Evolutionary conservation across 495 filamentous ascomycete genomes (phyloP).

Genomic region (Glonium stellatum): DNA sequence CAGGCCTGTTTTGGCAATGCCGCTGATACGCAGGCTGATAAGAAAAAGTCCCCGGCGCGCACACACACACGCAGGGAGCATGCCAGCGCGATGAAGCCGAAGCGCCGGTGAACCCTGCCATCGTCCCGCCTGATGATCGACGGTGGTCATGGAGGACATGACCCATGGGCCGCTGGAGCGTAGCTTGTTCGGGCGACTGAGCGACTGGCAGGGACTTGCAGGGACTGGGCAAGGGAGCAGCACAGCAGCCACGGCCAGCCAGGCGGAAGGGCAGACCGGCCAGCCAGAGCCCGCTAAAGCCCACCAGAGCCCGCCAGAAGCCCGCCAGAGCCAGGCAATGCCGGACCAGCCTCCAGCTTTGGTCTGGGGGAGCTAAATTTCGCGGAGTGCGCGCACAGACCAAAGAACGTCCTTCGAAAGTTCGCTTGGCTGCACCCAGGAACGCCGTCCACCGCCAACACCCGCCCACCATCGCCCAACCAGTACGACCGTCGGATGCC

Average conservation of each 20-base stretch:
- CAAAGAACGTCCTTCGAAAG: not conserved
- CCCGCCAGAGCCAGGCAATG: not conserved
- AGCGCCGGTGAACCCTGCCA: slow-evolving; percentile 20
- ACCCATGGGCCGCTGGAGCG: not conserved
- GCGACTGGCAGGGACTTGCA: too few relatives aligned
- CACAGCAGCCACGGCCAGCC: too few relatives aligned
- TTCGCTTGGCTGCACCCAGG: slow-evolving; percentile 19
- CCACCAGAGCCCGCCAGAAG: too few relatives aligned
- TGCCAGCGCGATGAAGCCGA: slow-evolving; percentile 24
- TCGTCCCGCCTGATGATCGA: slow-evolving; percentile 27
- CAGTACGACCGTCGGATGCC: slow-evolving; percentile 11
- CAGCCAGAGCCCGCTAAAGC: too few relatives aligned
- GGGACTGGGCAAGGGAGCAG: too few relatives aligned
- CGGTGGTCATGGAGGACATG: slow-evolving; percentile 14
- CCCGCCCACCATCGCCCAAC: not conserved
- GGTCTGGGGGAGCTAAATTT: not conserved
- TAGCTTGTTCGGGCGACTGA: too few relatives aligned
- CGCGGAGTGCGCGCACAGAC: not conserved
- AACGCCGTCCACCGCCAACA: slow-evolving; percentile 6
- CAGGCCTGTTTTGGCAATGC: not conserved
- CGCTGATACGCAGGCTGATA: slow-evolving; percentile 1
- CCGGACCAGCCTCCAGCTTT: too few relatives aligned
- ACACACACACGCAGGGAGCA: not conserved
- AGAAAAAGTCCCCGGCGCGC: slow-evolving; percentile 20
- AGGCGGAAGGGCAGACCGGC: too few relatives aligned